These are phyloP conservation scores for Gossypioides kirkii DNA, from an alignment of 345 rosid species.

Conservation along the genomic window DNA sequence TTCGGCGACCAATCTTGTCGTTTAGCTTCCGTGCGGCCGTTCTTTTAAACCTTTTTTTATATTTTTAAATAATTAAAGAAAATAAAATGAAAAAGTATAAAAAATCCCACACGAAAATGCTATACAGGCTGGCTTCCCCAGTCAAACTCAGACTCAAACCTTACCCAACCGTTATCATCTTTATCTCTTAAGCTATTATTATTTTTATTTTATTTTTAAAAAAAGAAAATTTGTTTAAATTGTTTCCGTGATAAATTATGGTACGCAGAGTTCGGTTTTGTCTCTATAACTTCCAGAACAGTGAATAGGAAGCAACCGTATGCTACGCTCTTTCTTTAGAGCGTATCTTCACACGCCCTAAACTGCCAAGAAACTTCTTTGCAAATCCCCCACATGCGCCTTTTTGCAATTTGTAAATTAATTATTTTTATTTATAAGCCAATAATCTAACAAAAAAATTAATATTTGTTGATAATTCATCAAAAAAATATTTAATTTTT, in stretches of 20 bases:
- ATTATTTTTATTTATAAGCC: no score
- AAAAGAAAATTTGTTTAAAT: background rate
- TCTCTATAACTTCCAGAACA: conserved; percentile 31
- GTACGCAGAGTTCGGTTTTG: conserved; percentile 15
- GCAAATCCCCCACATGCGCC: background rate
- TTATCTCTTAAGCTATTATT: conserved; percentile 33
- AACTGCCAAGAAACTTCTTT: background rate
- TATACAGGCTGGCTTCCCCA: conserved; percentile 64
- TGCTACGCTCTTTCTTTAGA: background rate
- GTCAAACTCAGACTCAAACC: conserved; percentile 52
- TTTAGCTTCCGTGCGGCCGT: conserved; percentile 40
- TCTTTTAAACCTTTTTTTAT: background rate
- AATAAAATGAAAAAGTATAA: background rate
- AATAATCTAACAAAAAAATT: no score
- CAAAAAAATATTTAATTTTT: no score
- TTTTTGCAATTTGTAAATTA: no score
- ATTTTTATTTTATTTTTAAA: background rate
- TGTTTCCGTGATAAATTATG: conserved; percentile 19
- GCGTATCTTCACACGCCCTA: background rate
- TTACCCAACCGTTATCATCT: conserved; percentile 50
- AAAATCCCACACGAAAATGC: conserved; percentile 32
- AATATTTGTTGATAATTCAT: background rate
- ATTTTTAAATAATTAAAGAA: background rate
- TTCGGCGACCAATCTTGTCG: conserved; percentile 70
- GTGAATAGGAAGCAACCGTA: background rate